Conservation (phyloP, 1,284 basidiomycete species). For the Moesziomyces sp. region DNA sequence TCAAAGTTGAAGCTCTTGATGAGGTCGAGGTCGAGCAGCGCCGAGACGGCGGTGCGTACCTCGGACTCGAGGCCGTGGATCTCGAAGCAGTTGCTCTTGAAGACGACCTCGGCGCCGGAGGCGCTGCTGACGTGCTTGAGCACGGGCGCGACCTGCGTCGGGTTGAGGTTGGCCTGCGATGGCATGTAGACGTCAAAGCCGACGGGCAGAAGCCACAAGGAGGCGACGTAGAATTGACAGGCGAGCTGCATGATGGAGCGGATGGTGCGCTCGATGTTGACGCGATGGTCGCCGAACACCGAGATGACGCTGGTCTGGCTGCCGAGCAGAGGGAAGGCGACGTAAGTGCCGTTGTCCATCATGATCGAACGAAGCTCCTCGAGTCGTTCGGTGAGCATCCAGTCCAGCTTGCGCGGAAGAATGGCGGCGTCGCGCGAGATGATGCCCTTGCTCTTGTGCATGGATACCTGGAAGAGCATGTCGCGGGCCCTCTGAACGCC, state of each 20-base stretch:
- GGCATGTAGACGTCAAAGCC: conserved; percentile 91
- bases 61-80: conserved; percentile 95
- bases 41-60: conserved; percentile 84
- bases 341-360: conserved; percentile 95
- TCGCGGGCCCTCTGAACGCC: conserved; percentile 93
- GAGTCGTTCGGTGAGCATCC: conserved; percentile 92
- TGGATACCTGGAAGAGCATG: conserved; percentile 88
- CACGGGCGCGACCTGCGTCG: conserved; percentile 83
- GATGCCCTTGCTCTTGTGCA: conserved; percentile 89
- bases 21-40: conserved; percentile 89
- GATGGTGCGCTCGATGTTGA: conserved; percentile 94
- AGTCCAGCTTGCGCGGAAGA: conserved; percentile 94
- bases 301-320: conserved; percentile 90
- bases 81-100: conserved; percentile 97
- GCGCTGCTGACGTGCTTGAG: conserved; percentile 86
- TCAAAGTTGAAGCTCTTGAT: conserved; percentile 96
- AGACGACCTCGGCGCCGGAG: conserved; percentile 92
- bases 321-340: conserved; percentile 90
- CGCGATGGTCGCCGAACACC: conserved; percentile 92
- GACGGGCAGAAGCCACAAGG: conserved; percentile 92
- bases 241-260: conserved; percentile 94
- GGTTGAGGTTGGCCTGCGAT: conserved; percentile 79
- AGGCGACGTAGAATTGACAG: conserved; percentile 94
- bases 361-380: conserved; percentile 91
- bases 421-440: conserved; percentile 93